Percentiles rank a stretch among this genome's conserved stretches.
These are phyloP conservation scores for Dendrobium officinale DNA, from an alignment of 106 monocot genomes.

Conservation along the genomic window DNA sequence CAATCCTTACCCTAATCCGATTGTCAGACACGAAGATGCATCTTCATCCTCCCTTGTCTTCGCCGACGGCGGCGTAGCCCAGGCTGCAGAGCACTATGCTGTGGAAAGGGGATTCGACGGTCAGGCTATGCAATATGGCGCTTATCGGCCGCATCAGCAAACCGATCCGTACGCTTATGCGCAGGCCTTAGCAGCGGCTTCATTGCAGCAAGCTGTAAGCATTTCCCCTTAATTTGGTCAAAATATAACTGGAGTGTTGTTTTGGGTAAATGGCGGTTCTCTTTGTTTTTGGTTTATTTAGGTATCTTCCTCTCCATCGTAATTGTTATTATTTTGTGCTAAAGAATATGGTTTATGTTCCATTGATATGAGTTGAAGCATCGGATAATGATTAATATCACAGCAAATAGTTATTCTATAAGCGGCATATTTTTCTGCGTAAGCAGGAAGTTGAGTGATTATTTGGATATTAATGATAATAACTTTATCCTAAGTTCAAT, in stretches of 20 bases:
- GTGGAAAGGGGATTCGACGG: neutral
- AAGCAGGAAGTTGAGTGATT: neutral
- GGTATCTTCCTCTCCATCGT: neutral
- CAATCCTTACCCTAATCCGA: constrained; percentile 4
- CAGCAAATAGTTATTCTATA: neutral
- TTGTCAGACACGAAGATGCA: neutral
- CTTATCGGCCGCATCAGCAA: neutral
- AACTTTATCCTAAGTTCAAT: neutral
- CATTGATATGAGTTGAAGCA: neutral
- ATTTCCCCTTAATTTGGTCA: neutral
- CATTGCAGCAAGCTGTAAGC: neutral
- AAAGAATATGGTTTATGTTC: too few relatives aligned
- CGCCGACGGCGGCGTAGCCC: neutral
- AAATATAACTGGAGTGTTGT: neutral
- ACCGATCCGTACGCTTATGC: neutral
- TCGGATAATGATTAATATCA: neutral
- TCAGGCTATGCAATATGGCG: neutral
- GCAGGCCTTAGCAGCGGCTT: neutral
- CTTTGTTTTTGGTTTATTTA: neutral
- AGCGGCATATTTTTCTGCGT: neutral
- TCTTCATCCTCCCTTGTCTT: neutral
- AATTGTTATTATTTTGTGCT: too few relatives aligned
- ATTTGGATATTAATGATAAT: neutral
- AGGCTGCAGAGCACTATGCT: neutral
- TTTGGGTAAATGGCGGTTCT: neutral